Evolutionary conservation across 2,329 filamentous ascomycete genomes (phyloP).

Genomic region (Scleromitrula shiraiana): DNA sequence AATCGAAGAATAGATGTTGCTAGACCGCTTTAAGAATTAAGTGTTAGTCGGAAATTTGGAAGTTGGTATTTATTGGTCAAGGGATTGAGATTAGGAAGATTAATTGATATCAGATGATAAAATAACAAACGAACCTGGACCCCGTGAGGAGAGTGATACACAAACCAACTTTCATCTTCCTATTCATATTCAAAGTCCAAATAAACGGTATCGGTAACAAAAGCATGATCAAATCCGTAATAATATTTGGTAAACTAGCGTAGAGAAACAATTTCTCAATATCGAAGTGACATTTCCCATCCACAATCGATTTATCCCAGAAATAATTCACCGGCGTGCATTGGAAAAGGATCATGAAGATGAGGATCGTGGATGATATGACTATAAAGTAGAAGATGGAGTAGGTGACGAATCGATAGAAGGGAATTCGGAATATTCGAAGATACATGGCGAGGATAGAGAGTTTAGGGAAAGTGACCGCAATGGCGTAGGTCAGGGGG

Average conservation of each 20-base stretch:
- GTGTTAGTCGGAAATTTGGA: neutral
- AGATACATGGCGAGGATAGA: constrained; percentile 14
- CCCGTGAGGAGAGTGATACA: constrained; percentile 3
- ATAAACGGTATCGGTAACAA: constrained; percentile 28
- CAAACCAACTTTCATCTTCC: constrained; percentile 7
- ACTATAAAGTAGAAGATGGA: constrained; percentile 6
- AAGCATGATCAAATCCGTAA: constrained; percentile 34
- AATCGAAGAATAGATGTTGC: constrained; percentile 10
- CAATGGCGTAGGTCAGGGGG: constrained; percentile 4
- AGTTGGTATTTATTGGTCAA: neutral
- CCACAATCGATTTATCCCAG: constrained; percentile 14
- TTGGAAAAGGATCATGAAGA: constrained; percentile 13
- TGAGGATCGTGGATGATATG: constrained; percentile 1
- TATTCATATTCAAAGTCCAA: constrained; percentile 27
- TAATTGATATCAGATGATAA: no score
- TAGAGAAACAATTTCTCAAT: constrained; percentile 33
- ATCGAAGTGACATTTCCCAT: constrained; percentile 10
- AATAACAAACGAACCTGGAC: constrained; percentile 9
- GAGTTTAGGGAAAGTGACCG: constrained; percentile 14
- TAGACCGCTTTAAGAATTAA: constrained; percentile 8
- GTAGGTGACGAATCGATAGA: constrained; percentile 11
- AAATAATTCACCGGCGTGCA: constrained; percentile 13
- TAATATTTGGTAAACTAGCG: constrained; percentile 36
- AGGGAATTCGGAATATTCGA: constrained; percentile 11
- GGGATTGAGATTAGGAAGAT: neutral